Percentiles rank a stretch among this genome's conserved stretches.
Evolutionary conservation across 169 alveolate species (phyloP).

Genomic region (Plasmodium blacklocki): DNA sequence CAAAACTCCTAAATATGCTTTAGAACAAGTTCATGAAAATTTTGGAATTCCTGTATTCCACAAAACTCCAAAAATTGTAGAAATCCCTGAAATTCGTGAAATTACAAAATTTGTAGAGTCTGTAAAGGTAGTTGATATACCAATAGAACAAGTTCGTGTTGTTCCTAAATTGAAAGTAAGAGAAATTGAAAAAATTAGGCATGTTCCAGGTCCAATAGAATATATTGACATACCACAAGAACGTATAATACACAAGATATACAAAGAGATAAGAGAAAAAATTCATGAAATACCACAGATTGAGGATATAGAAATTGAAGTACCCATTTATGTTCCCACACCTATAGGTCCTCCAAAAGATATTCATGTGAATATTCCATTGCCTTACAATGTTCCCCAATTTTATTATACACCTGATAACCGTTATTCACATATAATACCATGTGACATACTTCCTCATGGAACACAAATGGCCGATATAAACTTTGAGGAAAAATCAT

Average conservation of each 20-base stretch:
- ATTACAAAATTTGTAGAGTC: conserved; percentile 59
- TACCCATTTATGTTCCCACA: conserved; percentile 75
- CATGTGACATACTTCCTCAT: conserved; percentile 1
- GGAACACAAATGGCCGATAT: conserved; percentile 5
- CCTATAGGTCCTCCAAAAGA: conserved; percentile 75
- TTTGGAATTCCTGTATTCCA: conserved; percentile 56
- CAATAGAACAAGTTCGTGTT: conserved; percentile 78
- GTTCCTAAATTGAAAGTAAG: conserved; percentile 79
- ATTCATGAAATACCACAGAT: conserved; percentile 78
- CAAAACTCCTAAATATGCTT: conserved; percentile 31
- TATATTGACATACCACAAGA: conserved; percentile 77
- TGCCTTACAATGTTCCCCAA: conserved; percentile 74
- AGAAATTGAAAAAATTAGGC: conserved; percentile 79
- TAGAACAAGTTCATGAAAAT: conserved; percentile 35
- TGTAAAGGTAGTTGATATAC: conserved; percentile 76
- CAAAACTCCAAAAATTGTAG: conserved; percentile 75
- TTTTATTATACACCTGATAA: conserved; percentile 61
- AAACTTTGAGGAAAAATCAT: conserved; percentile 11
- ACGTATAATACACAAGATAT: conserved; percentile 69
- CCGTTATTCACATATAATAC: conserved; percentile 4
- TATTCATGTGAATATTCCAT: conserved; percentile 51
- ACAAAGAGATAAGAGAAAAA: conserved; percentile 73
- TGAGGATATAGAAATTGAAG: conserved; percentile 75
- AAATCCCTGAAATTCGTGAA: conserved; percentile 80
- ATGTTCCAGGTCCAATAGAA: conserved; percentile 81